Evolutionary conservation across 2,329 filamentous ascomycete species (phyloP).

Genomic region (Paracamarosporium sp.): DNA sequence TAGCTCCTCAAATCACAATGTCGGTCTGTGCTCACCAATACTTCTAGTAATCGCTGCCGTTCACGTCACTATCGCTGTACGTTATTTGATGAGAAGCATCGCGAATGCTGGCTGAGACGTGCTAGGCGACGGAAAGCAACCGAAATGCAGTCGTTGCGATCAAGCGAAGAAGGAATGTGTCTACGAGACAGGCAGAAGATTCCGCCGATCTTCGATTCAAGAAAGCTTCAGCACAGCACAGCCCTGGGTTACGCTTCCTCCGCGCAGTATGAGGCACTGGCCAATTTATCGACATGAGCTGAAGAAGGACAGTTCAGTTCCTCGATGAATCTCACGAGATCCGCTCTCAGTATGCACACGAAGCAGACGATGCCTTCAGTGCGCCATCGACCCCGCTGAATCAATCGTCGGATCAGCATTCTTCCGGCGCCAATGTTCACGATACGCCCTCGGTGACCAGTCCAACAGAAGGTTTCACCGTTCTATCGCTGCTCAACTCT

Average conservation of each 20-base stretch:
- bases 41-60: constrained; percentile 44
- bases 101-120: constrained; percentile 15
- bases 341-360: constrained; percentile 36
- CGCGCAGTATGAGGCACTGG: constrained; percentile 28
- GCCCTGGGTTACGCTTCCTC: constrained; percentile 45
- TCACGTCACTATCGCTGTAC: constrained; percentile 47
- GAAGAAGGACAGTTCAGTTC: constrained; percentile 40
- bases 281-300: constrained; percentile 5
- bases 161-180: constrained; percentile 40
- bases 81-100: not conserved
- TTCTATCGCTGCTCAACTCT: constrained; percentile 41
- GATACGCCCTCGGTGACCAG: constrained; percentile 26
- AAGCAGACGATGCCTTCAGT: constrained; percentile 22
- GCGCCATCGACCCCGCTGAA: constrained; percentile 16
- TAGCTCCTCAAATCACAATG: constrained; percentile 16
- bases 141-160: constrained; percentile 41
- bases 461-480: constrained; percentile 40
- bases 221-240: constrained; percentile 38
- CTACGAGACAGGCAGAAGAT: constrained; percentile 43
- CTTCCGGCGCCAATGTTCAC: constrained; percentile 19
- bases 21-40: constrained; percentile 17
- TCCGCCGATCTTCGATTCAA: constrained; percentile 44
- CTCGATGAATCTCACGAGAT: constrained; percentile 44
- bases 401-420: constrained; percentile 19
- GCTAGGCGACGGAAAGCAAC: constrained; percentile 44